phyloP scores from a whole-genome alignment of 768 basidiomycete genomes.

The Collybia mongolica region DNA sequence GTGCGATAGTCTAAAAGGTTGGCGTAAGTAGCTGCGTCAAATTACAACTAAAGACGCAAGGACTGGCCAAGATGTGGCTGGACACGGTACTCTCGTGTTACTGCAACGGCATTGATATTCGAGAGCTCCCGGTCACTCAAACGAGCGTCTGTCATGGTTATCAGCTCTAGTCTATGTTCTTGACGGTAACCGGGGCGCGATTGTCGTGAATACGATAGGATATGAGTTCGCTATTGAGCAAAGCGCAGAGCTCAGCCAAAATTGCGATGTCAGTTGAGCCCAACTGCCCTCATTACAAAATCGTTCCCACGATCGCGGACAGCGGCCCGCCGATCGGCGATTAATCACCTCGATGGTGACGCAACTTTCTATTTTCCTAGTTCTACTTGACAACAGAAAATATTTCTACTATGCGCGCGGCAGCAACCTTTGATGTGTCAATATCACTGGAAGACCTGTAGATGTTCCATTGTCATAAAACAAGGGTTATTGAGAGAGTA shows the following conservation, averaged over 20 bases:
- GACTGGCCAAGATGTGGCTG: constrained; percentile 83
- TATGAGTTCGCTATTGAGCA: background rate
- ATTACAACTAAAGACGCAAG: constrained; percentile 8
- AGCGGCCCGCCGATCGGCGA: background rate
- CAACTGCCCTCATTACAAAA: background rate
- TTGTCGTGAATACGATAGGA: background rate
- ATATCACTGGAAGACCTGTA: constrained; percentile 49
- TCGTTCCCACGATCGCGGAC: constrained; percentile 13
- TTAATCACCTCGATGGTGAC: too few relatives aligned
- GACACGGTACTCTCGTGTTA: constrained; percentile 84
- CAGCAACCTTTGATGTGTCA: constrained; percentile 34
- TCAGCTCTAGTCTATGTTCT: background rate
- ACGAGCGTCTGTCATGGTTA: constrained; percentile 52
- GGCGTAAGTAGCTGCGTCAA: constrained; percentile 10
- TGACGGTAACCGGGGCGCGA: background rate
- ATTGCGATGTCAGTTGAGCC: background rate
- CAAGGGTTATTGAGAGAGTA: background rate
- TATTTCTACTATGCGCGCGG: constrained; percentile 37
- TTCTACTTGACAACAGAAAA: constrained; percentile 18
- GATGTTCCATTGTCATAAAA: background rate
- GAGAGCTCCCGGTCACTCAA: constrained; percentile 73
- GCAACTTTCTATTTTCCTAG: background rate
- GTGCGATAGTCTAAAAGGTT: constrained; percentile 84
- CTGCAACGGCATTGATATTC: constrained; percentile 84
- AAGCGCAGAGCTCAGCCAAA: background rate